phyloP scores from a whole-genome alignment of 192 early-diverging fungal species.

The Physocladia obscura region DNA sequence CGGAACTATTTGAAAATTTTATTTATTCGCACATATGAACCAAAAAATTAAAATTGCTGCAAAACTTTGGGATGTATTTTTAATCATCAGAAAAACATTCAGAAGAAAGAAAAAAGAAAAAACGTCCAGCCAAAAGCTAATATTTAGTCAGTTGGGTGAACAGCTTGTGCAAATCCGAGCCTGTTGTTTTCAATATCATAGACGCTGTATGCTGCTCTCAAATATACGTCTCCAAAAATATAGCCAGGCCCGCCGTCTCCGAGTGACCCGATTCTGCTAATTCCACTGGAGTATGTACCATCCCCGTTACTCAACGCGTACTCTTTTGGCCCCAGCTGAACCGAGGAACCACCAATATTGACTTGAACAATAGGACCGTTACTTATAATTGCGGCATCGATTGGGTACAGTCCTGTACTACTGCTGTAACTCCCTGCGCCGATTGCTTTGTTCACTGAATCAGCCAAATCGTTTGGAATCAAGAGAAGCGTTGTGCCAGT shows the following conservation, averaged over 20 bases:
- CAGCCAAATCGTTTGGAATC: constrained; percentile 17
- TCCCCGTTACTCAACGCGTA: constrained; percentile 17
- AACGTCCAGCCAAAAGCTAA: too few species aligned
- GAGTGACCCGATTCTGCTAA: background rate
- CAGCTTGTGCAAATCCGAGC: constrained; percentile 31
- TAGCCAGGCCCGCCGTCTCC: background rate
- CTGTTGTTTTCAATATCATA: constrained; percentile 36
- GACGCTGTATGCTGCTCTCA: constrained; percentile 38
- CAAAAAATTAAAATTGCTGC: too few species aligned
- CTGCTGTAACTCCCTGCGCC: constrained; percentile 25
- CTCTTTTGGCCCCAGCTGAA: constrained; percentile 7
- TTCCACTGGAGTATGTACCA: constrained; percentile 22
- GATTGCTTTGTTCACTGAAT: constrained; percentile 35
- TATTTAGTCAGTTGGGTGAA: too few species aligned
- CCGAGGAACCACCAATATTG: background rate
- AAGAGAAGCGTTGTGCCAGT: constrained; percentile 37
- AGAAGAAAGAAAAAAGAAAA: too few species aligned
- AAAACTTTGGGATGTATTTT: too few species aligned
- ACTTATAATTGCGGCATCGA: background rate
- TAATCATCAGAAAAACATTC: too few species aligned
- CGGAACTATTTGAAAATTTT: too few species aligned
- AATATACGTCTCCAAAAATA: constrained; percentile 40
- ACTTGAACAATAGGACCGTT: constrained; percentile 11
- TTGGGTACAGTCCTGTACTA: background rate
- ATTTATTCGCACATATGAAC: too few species aligned